Base-by-base conservation (phyloP, 192 early-diverging fungal genomes). In the Coemansia reversa region DNA sequence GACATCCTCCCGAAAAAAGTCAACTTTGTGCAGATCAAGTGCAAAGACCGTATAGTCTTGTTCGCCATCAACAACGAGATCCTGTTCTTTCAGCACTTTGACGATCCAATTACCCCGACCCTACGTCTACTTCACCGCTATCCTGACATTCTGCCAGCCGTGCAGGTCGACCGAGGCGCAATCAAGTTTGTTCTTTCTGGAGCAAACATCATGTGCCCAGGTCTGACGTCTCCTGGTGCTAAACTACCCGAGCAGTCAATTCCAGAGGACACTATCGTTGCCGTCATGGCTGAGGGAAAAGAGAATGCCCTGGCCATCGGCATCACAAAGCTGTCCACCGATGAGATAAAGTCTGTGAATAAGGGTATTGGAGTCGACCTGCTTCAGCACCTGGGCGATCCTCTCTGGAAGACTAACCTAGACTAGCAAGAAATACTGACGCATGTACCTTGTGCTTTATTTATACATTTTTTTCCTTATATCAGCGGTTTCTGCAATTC, bases 151-250 rank as follows among this genome's bases (percentile, higher is more conserved):
- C 82, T 98, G 71, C 94, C 95, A 30, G 82, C 82, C 20, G 78
- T 97, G 54, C 93, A 96, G 66, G 94, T 97, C 24, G 97, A 99
- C 72, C 85, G 89, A 14, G 97, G 97, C 6, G 97, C 97, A 35
- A 97, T 98, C 77, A 98, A 98, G 81, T 97, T 95, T 79, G 91
- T 99, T 5, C 87, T 99, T 20, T 90, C 90, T 11, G 96, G 96
- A 1, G 95, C 95, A 52, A 93, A 96, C 74, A 95, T 99, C 66
- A 99, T 99, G 97, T 97, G 95, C 63, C 97, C 95, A 4, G 97
- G 97, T 28, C 75, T 99, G 72, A 99, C 97, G 16, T 95, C 93
- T 32, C 87, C 89, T 28, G 96, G 96, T 7, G 97, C 92, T 9
- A 76, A 84, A 48, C 84, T 99, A 84, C 87, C 89, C 22, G 86